These are phyloP conservation scores for Vitis hybrid DNA, from an alignment of 177 flowering plant genomes.

Conservation along the genomic window DNA sequence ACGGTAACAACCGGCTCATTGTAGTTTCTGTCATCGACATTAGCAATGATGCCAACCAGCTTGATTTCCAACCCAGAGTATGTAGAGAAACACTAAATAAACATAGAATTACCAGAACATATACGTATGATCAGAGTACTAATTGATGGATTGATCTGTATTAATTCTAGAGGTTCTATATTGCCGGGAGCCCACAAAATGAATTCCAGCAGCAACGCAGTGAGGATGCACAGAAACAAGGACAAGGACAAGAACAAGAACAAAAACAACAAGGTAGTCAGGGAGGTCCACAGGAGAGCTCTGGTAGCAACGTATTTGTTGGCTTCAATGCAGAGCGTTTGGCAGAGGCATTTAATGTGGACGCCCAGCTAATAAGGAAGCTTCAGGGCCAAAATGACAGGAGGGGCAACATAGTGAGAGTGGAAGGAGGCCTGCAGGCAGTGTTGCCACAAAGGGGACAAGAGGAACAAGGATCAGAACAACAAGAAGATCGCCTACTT, in stretches of 20 bases:
- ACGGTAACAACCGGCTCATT: slow-evolving; percentile 45
- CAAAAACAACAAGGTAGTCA: neutral
- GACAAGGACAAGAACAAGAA: neutral
- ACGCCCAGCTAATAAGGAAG: slow-evolving; percentile 32
- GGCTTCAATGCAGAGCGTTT: slow-evolving; percentile 40
- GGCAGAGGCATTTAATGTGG: slow-evolving; percentile 45
- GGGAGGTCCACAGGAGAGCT: neutral
- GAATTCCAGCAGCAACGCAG: slow-evolving; percentile 13
- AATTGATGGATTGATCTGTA: neutral
- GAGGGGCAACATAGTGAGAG: slow-evolving; percentile 54
- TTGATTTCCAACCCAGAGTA: slow-evolving; percentile 49
- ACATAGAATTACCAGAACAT: no score
- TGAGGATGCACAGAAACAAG: neutral
- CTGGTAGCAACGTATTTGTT: slow-evolving; percentile 41
- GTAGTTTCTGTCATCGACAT: slow-evolving; percentile 38
- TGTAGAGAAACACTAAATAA: neutral
- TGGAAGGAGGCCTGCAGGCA: slow-evolving; percentile 35
- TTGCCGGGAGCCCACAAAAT: slow-evolving; percentile 48
- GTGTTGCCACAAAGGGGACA: slow-evolving; percentile 36
- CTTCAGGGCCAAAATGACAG: slow-evolving; percentile 38
- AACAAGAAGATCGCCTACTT: slow-evolving; percentile 4
- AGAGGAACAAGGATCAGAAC: neutral
- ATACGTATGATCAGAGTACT: no score
- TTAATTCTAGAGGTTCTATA: slow-evolving; percentile 38
- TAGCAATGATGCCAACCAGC: slow-evolving; percentile 60